Percentiles rank a stretch among this genome's conserved stretches.
These are phyloP conservation scores for Cryptococcus sp. DNA, from an alignment of 1,284 basidiomycete genomes.

Conservation along the genomic window DNA sequence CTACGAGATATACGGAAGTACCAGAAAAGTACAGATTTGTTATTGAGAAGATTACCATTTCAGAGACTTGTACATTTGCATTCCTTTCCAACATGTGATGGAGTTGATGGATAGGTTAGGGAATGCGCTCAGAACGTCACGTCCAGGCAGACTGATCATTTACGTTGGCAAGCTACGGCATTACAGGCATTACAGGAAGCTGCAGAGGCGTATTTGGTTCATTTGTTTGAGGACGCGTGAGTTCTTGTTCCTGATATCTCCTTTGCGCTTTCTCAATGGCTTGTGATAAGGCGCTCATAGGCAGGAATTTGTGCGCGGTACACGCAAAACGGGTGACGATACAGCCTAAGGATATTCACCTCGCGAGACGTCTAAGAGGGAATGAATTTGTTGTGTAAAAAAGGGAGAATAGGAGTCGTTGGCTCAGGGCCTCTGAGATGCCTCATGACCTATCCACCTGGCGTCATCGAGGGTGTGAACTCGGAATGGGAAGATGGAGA, in stretches of 20 bases:
- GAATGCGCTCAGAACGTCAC: constrained; percentile 85
- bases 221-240: constrained; percentile 93
- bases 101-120: constrained; percentile 63
- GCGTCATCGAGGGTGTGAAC: too few relatives aligned
- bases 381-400: constrained; percentile 54
- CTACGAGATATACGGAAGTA: constrained; percentile 88
- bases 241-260: constrained; percentile 44
- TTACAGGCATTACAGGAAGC: constrained; percentile 89
- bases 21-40: constrained; percentile 84
- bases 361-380: constrained; percentile 91
- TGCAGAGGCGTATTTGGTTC: constrained; percentile 87
- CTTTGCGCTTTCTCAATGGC: not conserved
- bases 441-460: too few relatives aligned
- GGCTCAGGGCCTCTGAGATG: too few relatives aligned
- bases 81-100: not conserved
- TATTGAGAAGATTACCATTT: constrained; percentile 84
- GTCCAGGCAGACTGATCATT: constrained; percentile 62
- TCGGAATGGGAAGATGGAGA: too few relatives aligned
- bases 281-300: not conserved
- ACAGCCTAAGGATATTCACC: constrained; percentile 95
- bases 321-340: constrained; percentile 98
- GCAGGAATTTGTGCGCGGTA: constrained; percentile 87
- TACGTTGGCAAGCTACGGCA: constrained; percentile 89
- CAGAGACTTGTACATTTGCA: constrained; percentile 65
- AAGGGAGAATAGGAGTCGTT: constrained; percentile 50